Evolutionary conservation across 1,284 basidiomycete genomes (phyloP).

Genomic region (Rhodotorula sp.): DNA sequence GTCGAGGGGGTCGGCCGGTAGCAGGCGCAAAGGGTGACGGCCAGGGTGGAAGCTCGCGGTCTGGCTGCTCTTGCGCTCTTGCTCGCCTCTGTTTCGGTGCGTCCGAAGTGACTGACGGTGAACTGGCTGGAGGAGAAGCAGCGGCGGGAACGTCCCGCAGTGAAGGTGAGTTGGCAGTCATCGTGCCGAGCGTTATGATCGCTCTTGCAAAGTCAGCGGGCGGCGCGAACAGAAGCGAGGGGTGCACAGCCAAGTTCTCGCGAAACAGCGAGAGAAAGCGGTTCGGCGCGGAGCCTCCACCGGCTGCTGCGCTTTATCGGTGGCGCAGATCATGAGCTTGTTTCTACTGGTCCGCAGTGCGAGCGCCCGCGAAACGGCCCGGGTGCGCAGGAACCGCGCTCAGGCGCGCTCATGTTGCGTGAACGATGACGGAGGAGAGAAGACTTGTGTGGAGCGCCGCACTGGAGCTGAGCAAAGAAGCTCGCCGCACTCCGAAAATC

Average conservation of each 20-base stretch:
- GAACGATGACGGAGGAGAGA: too few species aligned
- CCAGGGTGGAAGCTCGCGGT: background rate
- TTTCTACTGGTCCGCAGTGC: too few species aligned
- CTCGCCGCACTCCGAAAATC: too few species aligned
- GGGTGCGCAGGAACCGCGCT: too few species aligned
- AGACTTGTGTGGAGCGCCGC: too few species aligned
- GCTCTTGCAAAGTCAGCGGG: background rate
- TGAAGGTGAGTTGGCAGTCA: background rate
- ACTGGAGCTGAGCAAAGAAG: too few species aligned
- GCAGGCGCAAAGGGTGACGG: background rate
- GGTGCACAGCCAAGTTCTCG: background rate
- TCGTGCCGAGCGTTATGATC: background rate
- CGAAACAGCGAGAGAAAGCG: background rate
- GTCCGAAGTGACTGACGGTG: background rate
- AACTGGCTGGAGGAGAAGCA: background rate
- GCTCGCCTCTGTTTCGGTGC: background rate
- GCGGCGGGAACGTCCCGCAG: background rate
- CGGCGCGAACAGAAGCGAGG: conserved; percentile 2
- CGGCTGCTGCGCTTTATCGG: background rate
- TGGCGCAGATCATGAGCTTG: too few species aligned
- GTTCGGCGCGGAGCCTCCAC: background rate
- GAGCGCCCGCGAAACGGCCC: too few species aligned
- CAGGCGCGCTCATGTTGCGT: too few species aligned
- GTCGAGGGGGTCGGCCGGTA: background rate
- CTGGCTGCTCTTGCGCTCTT: background rate